Evolutionary conservation across 371 early-diverging fungal species (phyloP).

Genomic region (Haplosporangium sp.): DNA sequence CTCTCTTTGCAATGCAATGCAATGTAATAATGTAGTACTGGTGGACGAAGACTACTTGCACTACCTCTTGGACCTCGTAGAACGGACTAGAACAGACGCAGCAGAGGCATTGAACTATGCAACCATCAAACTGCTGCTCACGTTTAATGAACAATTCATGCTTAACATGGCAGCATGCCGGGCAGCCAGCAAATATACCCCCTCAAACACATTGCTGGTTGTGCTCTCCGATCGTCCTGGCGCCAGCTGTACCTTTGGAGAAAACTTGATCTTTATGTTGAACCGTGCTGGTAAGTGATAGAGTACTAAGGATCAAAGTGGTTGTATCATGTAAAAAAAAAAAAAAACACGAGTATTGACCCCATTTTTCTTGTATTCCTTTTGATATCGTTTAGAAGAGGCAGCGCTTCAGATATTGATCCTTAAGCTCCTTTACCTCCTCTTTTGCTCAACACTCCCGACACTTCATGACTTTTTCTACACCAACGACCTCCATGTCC

Average conservation of each 20-base stretch:
- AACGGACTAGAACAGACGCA: conserved; percentile 71
- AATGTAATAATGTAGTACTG: conserved; percentile 48
- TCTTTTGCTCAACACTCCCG: conserved; percentile 64
- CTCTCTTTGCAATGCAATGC: background rate
- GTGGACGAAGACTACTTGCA: conserved; percentile 62
- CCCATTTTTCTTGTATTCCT: background rate
- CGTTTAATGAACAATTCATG: conserved; percentile 80
- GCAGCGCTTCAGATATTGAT: conserved; percentile 73
- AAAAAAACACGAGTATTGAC: background rate
- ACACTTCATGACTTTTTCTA: conserved; percentile 78
- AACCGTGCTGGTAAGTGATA: conserved; percentile 81
- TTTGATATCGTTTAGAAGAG: conserved; percentile 62
- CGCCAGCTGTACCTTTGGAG: conserved; percentile 82
- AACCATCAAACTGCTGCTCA: conserved; percentile 72
- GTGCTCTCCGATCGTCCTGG: conserved; percentile 70
- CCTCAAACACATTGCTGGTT: conserved; percentile 64
- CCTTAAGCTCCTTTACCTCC: conserved; percentile 72
- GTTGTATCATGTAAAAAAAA: background rate
- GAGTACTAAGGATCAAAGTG: background rate
- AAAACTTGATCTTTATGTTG: conserved; percentile 87
- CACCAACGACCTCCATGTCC: conserved; percentile 88
- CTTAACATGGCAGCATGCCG: conserved; percentile 55
- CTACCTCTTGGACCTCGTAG: conserved; percentile 75
- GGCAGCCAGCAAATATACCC: conserved; percentile 38
- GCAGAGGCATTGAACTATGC: conserved; percentile 82